Base-by-base conservation (phyloP, 345 rosid species). In the Trapa incisa region DNA sequence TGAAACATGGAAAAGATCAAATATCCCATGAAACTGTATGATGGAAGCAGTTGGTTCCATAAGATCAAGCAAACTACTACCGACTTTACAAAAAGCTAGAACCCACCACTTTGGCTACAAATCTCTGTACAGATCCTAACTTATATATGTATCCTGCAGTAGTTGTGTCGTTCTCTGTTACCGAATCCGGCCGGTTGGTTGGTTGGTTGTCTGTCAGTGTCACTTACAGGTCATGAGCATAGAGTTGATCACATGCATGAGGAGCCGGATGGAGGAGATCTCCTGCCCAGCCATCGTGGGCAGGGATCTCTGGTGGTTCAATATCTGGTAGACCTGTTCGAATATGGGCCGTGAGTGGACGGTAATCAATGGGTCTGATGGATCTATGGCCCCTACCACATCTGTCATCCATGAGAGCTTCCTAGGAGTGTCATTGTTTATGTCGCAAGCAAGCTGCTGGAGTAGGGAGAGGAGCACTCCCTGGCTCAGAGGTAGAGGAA, bases 311-410 rank as follows among this genome's bases (percentile, higher is more conserved):
- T 77, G 85, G 37, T 80, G 88, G 61, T 67, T 80, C 69, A 91
- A 72, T 64, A 81, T 81, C 80, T 85, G 89, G 74, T 75, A 82
- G 2, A 91, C 97, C 73, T 94, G 96, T 65, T 94, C 91, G 41
- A 87, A 77, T 78, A 85, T 86, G 16, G 92, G 96, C 6, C 82
- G 75, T 1, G 78, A 86, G 29, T 91, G 88, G 65, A 77, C 67
- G 0, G 80, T 80, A 11, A 86, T 84, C 87, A 80, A 72, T 37
- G 82, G 92, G 72, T 94, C 97, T 5, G 83, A 47, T 5, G 97
- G 92, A 78, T 83, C 82, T 67, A 91, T 88, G 43, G 2, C 43
- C 43, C 43, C 7, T 4, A 8, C 43, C 7, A 0, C 43, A 8
- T 41, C 43, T 41, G 43, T 41, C 43, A 41, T 41, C 43, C 43